Evolutionary conservation across 2,329 filamentous ascomycete species (phyloP), one percentile per base, ranked within the genome.

Genomic region (Colletotrichum sp.): DNA sequence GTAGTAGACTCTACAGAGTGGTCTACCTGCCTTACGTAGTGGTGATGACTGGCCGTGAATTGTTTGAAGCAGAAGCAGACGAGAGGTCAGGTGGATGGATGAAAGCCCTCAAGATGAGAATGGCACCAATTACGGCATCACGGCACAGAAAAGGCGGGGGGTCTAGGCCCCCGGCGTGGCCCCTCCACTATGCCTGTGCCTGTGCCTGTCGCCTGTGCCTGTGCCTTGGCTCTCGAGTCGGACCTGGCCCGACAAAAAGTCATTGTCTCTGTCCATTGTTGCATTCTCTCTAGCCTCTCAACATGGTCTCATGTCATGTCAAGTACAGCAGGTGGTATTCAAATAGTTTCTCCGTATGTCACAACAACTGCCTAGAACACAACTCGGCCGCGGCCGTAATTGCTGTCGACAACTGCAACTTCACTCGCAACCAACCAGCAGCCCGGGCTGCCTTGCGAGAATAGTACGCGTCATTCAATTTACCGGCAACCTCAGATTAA

Each of bases 91-190:
- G 68, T 71, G 72, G 32, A 69, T 69, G 34, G n/a, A 30, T 57
- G 34, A 24, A 65, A 65, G 62, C 15, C 6, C 15, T 52, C 68
- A 75, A 34, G 52, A 44, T n/a, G 39, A 9, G 36, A 39, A 65
- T 71, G 62, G 68, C 68, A 75, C 63, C 69, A 76, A 60, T 64
- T 76, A 73, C 70, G 70, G 73, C 64, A 76, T 73, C 49, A 68
- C 70, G 70, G 73, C 64, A 73, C 64, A 73, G 64, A 49, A 59
- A 68, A 73, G 57, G 73, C 70, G 73, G 73, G 68, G 70, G 59
- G 70, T 68, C 70, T 52, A 64, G 64, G 30, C 73, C 70, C 44
- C 44, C 44, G 59, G 64, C 57, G 49, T 62, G 49, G 64, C 49
- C 70, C 39, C 70, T 52, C 62, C 15, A 21, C 49, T 44, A 13